Percentiles rank a stretch among this genome's conserved stretches.
Conservation (phyloP, 805 yeast genomes). For the Naumovozyma baii region DNA sequence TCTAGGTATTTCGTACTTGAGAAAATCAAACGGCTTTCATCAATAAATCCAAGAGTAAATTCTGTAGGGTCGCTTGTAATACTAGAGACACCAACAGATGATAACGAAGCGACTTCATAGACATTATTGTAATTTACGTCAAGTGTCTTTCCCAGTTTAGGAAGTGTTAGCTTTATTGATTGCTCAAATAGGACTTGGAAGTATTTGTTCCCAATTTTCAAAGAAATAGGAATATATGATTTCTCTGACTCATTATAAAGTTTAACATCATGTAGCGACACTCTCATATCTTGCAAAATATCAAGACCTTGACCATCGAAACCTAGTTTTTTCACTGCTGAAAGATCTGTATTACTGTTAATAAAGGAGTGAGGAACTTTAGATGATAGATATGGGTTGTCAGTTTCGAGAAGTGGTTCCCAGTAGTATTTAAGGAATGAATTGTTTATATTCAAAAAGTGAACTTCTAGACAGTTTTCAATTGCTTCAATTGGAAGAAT, state of each 20-base stretch:
- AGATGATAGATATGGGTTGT: constrained; percentile 19
- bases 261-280: constrained; percentile 42
- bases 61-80: constrained; percentile 42
- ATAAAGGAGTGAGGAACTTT: constrained; percentile 33
- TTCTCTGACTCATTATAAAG: constrained; percentile 40
- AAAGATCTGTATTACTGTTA: constrained; percentile 39
- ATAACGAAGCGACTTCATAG: constrained; percentile 34
- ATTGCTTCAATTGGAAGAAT: constrained; percentile 44
- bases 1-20: constrained; percentile 46
- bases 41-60: constrained; percentile 35
- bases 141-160: constrained; percentile 26
- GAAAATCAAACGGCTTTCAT: constrained; percentile 33
- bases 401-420: constrained; percentile 17
- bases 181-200: constrained; percentile 45
- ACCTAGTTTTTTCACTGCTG: constrained; percentile 36
- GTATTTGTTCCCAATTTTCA: constrained; percentile 62
- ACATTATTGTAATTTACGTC: constrained; percentile 36
- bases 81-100: constrained; percentile 33
- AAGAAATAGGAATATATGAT: constrained; percentile 48
- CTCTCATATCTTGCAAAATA: constrained; percentile 41
- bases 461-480: constrained; percentile 43
- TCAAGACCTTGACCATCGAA: constrained; percentile 35
- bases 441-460: constrained; percentile 36
- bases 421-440: constrained; percentile 17
- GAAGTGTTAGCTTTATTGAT: constrained; percentile 34